Evolutionary conservation across 2,329 filamentous ascomycete species (phyloP).

Genomic region (Hypoxylon sp.): DNA sequence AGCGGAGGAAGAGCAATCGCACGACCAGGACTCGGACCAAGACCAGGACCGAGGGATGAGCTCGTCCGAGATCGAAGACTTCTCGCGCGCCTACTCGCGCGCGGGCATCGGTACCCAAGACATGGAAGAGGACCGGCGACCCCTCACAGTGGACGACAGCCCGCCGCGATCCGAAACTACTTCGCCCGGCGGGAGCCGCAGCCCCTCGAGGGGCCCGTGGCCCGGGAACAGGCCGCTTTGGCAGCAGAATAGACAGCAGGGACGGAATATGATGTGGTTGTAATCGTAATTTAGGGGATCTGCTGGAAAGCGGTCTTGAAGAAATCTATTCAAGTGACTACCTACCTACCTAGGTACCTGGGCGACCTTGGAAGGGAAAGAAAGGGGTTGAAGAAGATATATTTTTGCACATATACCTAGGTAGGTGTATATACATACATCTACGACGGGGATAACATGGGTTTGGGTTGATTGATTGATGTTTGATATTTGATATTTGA

Average conservation of each 20-base stretch:
- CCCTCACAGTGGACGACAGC: slow-evolving; percentile 43
- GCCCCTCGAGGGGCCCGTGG: slow-evolving; percentile 23
- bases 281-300: slow-evolving; percentile 41
- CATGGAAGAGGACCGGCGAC: slow-evolving; percentile 49
- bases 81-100: slow-evolving; percentile 53
- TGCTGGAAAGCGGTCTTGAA: too few species aligned
- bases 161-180: slow-evolving; percentile 7
- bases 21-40: slow-evolving; percentile 4
- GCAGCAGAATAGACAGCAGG: slow-evolving; percentile 62
- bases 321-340: too few species aligned
- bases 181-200: slow-evolving; percentile 14
- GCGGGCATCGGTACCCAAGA: slow-evolving; percentile 49
- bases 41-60: slow-evolving; percentile 29
- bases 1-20: slow-evolving; percentile 36
- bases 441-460: too few species aligned
- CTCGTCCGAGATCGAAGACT: slow-evolving; percentile 57
- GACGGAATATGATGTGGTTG: slow-evolving; percentile 59
- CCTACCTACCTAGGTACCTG: too few species aligned
- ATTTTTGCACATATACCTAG: too few species aligned
- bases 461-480: too few species aligned
- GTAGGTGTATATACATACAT: too few species aligned
- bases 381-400: too few species aligned
- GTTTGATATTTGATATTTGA: too few species aligned
- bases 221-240: slow-evolving; percentile 56
- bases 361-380: too few species aligned